phyloP scores from a whole-genome alignment of 1,284 basidiomycete genomes.

The Apiotrichum laibachii region DNA sequence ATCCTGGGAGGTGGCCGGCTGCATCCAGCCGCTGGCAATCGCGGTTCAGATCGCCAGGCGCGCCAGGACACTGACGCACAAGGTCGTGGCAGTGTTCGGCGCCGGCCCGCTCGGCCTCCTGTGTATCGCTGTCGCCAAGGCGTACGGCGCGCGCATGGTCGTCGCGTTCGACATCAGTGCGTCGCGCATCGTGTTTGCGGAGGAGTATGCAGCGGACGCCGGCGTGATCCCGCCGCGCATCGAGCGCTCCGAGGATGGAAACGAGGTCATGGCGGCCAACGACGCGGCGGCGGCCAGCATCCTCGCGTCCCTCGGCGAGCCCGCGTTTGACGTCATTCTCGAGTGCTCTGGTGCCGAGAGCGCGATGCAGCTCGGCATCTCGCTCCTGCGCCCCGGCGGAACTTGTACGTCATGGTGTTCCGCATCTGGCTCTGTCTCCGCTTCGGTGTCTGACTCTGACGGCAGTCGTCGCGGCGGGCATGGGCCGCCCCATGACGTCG shows the following conservation, averaged over 20 bases:
- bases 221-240: neutral
- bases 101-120: constrained; percentile 86
- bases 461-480: constrained; percentile 30
- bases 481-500: constrained; percentile 23
- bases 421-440: no score
- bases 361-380: constrained; percentile 58
- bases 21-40: constrained; percentile 69
- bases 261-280: constrained; percentile 61
- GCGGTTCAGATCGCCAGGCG: constrained; percentile 62
- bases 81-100: constrained; percentile 75
- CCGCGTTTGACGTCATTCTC: constrained; percentile 58
- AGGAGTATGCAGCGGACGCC: constrained; percentile 65
- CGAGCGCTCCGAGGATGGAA: constrained; percentile 43
- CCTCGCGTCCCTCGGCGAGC: constrained; percentile 50
- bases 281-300: constrained; percentile 46
- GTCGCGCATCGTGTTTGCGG: constrained; percentile 77
- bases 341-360: constrained; percentile 60
- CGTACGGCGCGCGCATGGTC: constrained; percentile 72
- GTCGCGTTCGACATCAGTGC: constrained; percentile 62
- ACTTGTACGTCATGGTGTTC: constrained; percentile 21
- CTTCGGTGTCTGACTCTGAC: neutral
- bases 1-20: constrained; percentile 27
- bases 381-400: constrained; percentile 61
- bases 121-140: constrained; percentile 84
- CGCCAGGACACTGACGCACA: constrained; percentile 48